Evolutionary conservation across 78 protist species (phyloP).

Genomic region (Chrysochromulina parva): DNA sequence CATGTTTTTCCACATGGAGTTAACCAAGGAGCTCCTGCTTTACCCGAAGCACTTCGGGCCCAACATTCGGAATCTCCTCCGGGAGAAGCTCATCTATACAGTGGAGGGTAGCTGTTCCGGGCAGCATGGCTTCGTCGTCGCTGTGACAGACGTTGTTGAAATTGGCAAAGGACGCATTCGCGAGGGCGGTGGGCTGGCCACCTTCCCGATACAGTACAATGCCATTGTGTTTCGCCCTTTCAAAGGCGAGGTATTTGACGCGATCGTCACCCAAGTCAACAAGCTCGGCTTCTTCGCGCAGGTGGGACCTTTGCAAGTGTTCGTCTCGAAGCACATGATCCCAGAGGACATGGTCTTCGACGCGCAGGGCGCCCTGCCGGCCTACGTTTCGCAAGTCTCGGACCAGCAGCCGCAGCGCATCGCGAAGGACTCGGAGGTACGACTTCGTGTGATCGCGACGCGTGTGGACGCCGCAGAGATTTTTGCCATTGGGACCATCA

Average conservation of each 20-base stretch:
- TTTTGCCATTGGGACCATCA: not conserved
- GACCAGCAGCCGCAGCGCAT: not conserved
- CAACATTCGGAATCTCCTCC: conserved; percentile 37
- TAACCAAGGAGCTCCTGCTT: conserved; percentile 64
- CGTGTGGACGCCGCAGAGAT: not conserved
- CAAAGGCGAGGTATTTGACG: conserved; percentile 78
- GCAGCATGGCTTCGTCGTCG: not conserved
- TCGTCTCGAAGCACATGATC: not conserved
- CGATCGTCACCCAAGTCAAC: conserved; percentile 72
- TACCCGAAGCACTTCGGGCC: conserved; percentile 78
- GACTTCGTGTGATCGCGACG: not conserved
- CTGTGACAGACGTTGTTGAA: not conserved
- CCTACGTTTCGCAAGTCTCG: not conserved
- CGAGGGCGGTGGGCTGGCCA: conserved; percentile 67
- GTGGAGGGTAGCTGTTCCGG: conserved; percentile 60
- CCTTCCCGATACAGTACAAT: conserved; percentile 59
- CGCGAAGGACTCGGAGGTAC: not conserved
- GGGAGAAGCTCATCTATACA: conserved; percentile 56
- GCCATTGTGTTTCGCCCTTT: conserved; percentile 67
- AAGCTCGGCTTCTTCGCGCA: conserved; percentile 9
- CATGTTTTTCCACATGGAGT: not conserved
- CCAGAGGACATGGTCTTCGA: conserved; percentile 8
- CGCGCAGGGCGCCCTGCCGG: not conserved
- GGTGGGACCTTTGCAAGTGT: not conserved
- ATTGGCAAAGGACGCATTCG: conserved; percentile 64